phyloP scores from a whole-genome alignment of 2,329 filamentous ascomycete genomes.

The Capronia coronata region DNA sequence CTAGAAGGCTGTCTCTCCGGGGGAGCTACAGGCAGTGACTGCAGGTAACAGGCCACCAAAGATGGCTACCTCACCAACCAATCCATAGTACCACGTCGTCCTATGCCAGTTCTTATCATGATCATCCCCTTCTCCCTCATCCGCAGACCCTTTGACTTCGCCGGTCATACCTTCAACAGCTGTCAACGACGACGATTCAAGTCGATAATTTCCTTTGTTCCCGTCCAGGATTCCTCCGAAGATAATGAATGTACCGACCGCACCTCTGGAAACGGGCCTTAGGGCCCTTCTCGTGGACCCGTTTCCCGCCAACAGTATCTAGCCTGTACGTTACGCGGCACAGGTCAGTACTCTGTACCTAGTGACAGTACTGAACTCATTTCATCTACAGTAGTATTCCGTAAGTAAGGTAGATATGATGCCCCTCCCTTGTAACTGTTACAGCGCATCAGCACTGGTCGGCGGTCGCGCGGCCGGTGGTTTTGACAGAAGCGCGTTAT shows the following conservation, averaged over 20 bases:
- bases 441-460: conserved; percentile 21
- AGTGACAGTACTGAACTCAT: no score
- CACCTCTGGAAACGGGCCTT: neutral
- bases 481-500: conserved; percentile 20
- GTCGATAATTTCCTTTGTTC: conserved; percentile 3
- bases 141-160: neutral
- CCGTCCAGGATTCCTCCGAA: neutral
- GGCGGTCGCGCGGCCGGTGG: conserved; percentile 23
- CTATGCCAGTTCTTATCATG: neutral
- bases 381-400: no score
- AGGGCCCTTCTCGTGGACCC: neutral
- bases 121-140: neutral
- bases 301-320: neutral
- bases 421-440: neutral
- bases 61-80: neutral
- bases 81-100: neutral
- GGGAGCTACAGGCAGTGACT: neutral
- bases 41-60: neutral
- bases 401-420: no score
- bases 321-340: no score
- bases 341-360: no score
- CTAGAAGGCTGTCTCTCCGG: conserved; percentile 1
- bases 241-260: neutral
- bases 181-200: neutral
- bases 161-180: neutral